Evolutionary conservation across 2,329 filamentous ascomycete species (phyloP).

Genomic region (Dactylellina sp.): DNA sequence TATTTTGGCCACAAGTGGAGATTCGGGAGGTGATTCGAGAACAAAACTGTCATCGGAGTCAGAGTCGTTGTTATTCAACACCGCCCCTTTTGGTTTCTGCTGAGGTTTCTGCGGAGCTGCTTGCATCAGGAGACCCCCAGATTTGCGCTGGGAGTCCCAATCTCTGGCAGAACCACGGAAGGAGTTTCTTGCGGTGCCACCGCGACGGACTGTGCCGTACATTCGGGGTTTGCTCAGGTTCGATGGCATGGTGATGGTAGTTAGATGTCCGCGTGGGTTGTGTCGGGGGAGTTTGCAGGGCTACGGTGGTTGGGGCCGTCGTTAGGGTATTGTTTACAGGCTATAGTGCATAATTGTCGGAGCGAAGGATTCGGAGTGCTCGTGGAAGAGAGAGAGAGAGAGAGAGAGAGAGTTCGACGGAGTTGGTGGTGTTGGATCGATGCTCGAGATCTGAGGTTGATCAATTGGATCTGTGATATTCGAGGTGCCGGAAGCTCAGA

Average conservation of each 20-base stretch:
- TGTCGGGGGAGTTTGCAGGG: background rate
- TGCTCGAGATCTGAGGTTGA: background rate
- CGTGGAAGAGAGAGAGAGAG: too few species aligned
- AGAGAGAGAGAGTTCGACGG: too few species aligned
- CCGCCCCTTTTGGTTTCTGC: background rate
- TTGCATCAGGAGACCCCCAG: slow-evolving; percentile 21
- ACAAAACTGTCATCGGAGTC: slow-evolving; percentile 36
- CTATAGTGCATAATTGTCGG: background rate
- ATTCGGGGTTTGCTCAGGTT: slow-evolving; percentile 18
- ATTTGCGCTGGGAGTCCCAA: slow-evolving; percentile 48
- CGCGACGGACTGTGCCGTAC: slow-evolving; percentile 53
- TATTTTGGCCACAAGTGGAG: slow-evolving; percentile 22
- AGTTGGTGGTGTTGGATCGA: background rate
- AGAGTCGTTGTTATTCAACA: background rate
- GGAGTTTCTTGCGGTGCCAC: slow-evolving; percentile 18
- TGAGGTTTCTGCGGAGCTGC: slow-evolving; percentile 27
- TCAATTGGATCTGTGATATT: background rate
- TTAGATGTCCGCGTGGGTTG: background rate
- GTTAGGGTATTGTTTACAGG: background rate
- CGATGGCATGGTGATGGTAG: slow-evolving; percentile 37
- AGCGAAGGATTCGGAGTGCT: too few species aligned
- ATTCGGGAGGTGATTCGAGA: slow-evolving; percentile 44
- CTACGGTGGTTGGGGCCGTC: too few species aligned
- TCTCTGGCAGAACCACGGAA: slow-evolving; percentile 44
- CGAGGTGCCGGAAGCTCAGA: background rate